These are phyloP conservation scores for Parsonsia alboflavescens DNA, from an alignment of 257 asterid genomes.

Conservation along the genomic window DNA sequence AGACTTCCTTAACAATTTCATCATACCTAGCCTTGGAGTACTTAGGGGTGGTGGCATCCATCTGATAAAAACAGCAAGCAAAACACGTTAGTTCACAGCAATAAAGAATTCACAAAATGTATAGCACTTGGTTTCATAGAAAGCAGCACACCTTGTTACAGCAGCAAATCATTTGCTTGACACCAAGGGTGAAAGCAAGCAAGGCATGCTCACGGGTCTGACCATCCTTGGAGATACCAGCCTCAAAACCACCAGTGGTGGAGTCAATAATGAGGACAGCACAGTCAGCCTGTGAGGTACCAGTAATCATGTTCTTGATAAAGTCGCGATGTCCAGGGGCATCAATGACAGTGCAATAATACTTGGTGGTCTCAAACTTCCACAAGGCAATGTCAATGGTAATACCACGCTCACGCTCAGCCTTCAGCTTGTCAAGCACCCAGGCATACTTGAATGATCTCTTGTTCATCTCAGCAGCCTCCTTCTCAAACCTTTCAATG, in stretches of 20 bases:
- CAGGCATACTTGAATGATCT: no score
- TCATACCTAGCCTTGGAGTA: slow-evolving; percentile 76
- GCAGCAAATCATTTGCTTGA: slow-evolving; percentile 78
- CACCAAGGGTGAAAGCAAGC: slow-evolving; percentile 81
- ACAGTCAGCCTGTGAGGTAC: no score
- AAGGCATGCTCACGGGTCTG: slow-evolving; percentile 86
- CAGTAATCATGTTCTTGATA: no score
- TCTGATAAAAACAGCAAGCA: slow-evolving; percentile 22
- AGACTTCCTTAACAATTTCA: slow-evolving; percentile 72
- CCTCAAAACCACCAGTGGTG: slow-evolving; percentile 30
- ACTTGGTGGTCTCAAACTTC: no score
- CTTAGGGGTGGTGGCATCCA: slow-evolving; percentile 87
- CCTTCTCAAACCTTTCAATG: slow-evolving; percentile 59
- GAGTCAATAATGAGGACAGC: no score
- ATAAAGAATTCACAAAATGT: background rate
- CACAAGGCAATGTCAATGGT: no score
- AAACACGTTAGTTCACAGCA: background rate
- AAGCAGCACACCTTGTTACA: no score
- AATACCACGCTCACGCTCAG: no score
- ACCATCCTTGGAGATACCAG: slow-evolving; percentile 83
- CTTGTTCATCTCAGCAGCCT: no score
- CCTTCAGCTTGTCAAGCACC: no score
- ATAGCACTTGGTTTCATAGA: background rate
- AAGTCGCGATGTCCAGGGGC: no score
- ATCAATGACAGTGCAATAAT: no score